A percentile compares a stretch with the other conserved stretches of the same genome.
These are phyloP conservation scores for Trichoderma sp. DNA, from an alignment of 2,329 filamentous ascomycete genomes.

Conservation along the genomic window DNA sequence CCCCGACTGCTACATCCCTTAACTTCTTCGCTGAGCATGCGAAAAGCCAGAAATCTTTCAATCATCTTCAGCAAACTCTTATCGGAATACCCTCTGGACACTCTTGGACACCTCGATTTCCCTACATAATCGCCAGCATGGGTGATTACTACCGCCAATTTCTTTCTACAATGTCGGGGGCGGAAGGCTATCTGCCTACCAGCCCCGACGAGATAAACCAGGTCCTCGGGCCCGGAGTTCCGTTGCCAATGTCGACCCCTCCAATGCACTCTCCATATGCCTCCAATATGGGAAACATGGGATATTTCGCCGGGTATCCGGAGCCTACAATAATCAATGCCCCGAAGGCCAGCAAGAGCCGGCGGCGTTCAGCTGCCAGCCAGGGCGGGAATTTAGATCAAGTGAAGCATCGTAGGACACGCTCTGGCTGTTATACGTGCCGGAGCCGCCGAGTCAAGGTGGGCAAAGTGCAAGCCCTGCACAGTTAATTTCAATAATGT, in stretches of 20 bases:
- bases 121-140: conserved; percentile 38
- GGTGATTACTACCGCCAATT: conserved; percentile 58
- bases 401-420: conserved; percentile 88
- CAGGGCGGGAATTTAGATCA: conserved; percentile 56
- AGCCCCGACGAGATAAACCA: conserved; percentile 42
- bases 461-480: conserved; percentile 25
- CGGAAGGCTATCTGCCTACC: conserved; percentile 38
- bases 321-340: conserved; percentile 50
- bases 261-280: conserved; percentile 45
- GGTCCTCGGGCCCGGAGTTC: conserved; percentile 35
- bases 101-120: conserved; percentile 11
- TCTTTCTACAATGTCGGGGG: conserved; percentile 51
- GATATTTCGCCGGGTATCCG: conserved; percentile 51
- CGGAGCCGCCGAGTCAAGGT: conserved; percentile 82
- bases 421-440: conserved; percentile 93
- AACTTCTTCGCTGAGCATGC: conserved; percentile 17
- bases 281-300: conserved; percentile 32
- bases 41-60: background rate
- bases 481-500: background rate
- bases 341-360: conserved; percentile 48
- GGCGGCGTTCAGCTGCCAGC: conserved; percentile 47
- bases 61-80: background rate
- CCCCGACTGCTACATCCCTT: background rate
- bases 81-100: background rate
- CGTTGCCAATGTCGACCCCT: conserved; percentile 29